Base-by-base conservation (phyloP, 306 rosid species). In the Alnus rubra region DNA sequence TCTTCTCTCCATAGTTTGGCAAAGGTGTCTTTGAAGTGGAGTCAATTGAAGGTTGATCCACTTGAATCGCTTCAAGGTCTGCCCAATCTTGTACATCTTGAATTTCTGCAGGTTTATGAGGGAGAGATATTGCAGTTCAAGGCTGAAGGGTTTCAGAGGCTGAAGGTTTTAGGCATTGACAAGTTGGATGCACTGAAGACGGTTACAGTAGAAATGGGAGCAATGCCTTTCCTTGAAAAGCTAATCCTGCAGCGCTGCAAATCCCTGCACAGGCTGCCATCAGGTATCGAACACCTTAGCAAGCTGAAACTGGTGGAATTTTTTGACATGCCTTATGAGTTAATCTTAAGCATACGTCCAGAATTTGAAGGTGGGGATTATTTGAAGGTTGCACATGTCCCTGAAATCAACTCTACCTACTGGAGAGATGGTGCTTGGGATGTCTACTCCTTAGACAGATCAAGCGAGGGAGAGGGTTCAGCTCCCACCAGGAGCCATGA, bases 401-500 rank as follows among this genome's bases (percentile, higher is more conserved):
- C 92, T 1, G 88, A 89, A 64, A 90, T 91, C 51, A 79, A 84
- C 75, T 79, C 87, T 53, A 84, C 90, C 65, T 88, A 83, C 63
- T 91, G 92, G 93, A 85, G 84, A 75, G 92, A 88, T 55, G 93
- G 83, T 33, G 93, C 87, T 28, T 91, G 93, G 97, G 92, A 89
- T 76, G 88, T 89, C 37, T 77, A 78, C 72, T 51, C 89, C 49
- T 30, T 89, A 23, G 87, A 82, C 39, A 62, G 78, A 15, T 37
- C 49, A 3, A 65, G 18, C 0, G 71, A 65, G 18, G 4, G 71
- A 35, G 71, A 65, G 71, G 12, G 12, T 37, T 18, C 71, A 35
- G 49, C 71, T 7, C 49, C 6, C 23, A 37, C 49, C 5, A 37
- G 71, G 12, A 37, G 28, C 30, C 2, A 11, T 65, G 71, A 7